phyloP scores from a whole-genome alignment of 2,329 filamentous ascomycete genomes.

The Nemania abortiva region DNA sequence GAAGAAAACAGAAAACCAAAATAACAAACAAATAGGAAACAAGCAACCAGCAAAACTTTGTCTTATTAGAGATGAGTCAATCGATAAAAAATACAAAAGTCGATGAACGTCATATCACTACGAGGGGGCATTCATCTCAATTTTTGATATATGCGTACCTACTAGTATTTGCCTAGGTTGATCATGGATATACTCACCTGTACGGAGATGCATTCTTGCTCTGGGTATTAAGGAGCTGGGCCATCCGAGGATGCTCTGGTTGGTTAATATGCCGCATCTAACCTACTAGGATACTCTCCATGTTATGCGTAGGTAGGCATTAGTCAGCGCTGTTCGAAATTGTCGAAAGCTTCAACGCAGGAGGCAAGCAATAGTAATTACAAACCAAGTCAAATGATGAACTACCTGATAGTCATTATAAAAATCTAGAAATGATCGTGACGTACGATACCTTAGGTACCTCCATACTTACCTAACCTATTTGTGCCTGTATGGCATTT shows the following conservation, averaged over 20 bases:
- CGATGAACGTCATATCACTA: slow-evolving; percentile 22
- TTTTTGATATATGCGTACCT: not conserved
- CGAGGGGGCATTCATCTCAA: not conserved
- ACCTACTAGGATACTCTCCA: not conserved
- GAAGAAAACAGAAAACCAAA: slow-evolving; percentile 13
- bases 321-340: not conserved
- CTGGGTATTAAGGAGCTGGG: not conserved
- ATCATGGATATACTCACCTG: not conserved
- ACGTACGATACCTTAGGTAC: too few species aligned
- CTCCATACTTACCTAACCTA: too few species aligned
- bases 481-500: not conserved
- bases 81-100: slow-evolving; percentile 37
- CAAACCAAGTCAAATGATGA: not conserved
- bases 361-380: too few species aligned
- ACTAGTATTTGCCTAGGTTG: not conserved
- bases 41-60: slow-evolving; percentile 31
- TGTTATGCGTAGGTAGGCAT: not conserved
- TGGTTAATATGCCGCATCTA: not conserved
- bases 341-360: too few species aligned
- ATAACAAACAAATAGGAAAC: slow-evolving; percentile 35
- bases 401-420: not conserved
- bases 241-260: not conserved
- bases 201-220: not conserved
- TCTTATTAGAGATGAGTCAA: slow-evolving; percentile 41
- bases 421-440: too few species aligned